Base-by-base conservation (phyloP, 257 asterid species). In the Linaria vulgaris region DNA sequence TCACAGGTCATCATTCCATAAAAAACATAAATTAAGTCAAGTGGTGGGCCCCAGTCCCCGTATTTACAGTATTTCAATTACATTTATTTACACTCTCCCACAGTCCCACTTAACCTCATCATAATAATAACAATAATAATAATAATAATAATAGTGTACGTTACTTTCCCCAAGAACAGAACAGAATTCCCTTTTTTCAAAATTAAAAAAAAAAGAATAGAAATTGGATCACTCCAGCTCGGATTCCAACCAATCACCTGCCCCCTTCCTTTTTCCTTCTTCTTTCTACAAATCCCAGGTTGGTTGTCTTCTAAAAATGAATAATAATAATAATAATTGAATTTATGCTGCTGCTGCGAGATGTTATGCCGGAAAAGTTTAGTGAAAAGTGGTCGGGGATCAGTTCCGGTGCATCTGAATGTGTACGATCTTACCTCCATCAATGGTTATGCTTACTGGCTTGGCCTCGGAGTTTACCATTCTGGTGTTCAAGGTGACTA, bases 401-500 rank as follows among this genome's bases (percentile, higher is more conserved):
- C 95, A 23, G 90, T 75, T 3, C 82, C 89, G 1, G 97, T 89
- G 46, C 72, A 84, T 69, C 75, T 88, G 17, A 88, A 88, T 61
- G 95, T 88, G 5, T 88, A 88, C 63, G 96, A 88, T 78, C 83
- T 88, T 16, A 85, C 95, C 23, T 23, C 92, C 24, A 79, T 86
- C 25, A 88, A 88, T 55, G 90, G 90, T 48, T 89, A 85, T 50
- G 97, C 95, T 67, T 87, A 87, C 44, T 89, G 97, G 97, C 61
- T 89, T 21, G 97, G 97, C 24, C 94, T 89, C 15, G 97, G 95
- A 14, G 95, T 78, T 55, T 89, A 79, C 73, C 97, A 89, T 78
- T 89, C 97, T 39, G 97, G 91, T 4, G 84, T 89, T 77, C 85
- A 89, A 89, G 95, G 97, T 87, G n/a, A n/a, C n/a, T n/a, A n/a